A percentile compares a stretch with the other conserved stretches of the same genome.
These are phyloP conservation scores for Aspergillus asperescens DNA, from an alignment of 495 filamentous ascomycete genomes.

Conservation along the genomic window DNA sequence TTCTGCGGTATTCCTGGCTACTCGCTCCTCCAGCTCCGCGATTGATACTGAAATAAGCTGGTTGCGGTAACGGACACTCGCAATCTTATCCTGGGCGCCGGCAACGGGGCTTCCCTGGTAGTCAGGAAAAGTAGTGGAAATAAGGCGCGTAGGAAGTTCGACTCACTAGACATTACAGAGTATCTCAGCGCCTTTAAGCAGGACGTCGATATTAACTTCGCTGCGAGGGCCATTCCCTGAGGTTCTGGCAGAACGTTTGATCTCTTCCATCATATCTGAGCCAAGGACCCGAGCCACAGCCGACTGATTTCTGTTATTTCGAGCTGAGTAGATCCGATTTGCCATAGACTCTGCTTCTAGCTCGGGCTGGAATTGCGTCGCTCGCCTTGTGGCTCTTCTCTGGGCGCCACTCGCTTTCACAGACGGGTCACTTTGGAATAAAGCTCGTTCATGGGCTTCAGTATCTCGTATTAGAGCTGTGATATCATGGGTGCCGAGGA, in stretches of 20 bases:
- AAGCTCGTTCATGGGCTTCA: constrained; percentile 87
- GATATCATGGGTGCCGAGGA: constrained; percentile 83
- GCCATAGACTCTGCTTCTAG: constrained; percentile 41
- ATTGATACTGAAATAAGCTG: constrained; percentile 68
- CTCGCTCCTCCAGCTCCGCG: constrained; percentile 68
- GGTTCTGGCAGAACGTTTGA: constrained; percentile 53
- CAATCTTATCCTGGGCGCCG: constrained; percentile 76
- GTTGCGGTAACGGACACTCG: constrained; percentile 64
- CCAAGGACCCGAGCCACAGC: constrained; percentile 88
- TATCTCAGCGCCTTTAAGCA: constrained; percentile 86
- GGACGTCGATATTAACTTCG: constrained; percentile 80
- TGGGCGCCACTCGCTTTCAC: constrained; percentile 32
- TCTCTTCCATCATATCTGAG: constrained; percentile 77
- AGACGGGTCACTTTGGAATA: constrained; percentile 83
- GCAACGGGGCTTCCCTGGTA: constrained; percentile 57
- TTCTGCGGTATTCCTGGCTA: constrained; percentile 70
- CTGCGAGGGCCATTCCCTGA: constrained; percentile 42
- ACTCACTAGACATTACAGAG: constrained; percentile 79
- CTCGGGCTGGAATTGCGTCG: constrained; percentile 42
- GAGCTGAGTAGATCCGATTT: constrained; percentile 46
- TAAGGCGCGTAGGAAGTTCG: background rate
- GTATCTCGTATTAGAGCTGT: constrained; percentile 93
- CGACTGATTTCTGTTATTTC: constrained; percentile 65
- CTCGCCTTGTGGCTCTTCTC: constrained; percentile 43
- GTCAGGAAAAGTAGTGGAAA: background rate